Conservation (phyloP, 1,284 basidiomycete species). For the Papiliotrema fonsecae region DNA sequence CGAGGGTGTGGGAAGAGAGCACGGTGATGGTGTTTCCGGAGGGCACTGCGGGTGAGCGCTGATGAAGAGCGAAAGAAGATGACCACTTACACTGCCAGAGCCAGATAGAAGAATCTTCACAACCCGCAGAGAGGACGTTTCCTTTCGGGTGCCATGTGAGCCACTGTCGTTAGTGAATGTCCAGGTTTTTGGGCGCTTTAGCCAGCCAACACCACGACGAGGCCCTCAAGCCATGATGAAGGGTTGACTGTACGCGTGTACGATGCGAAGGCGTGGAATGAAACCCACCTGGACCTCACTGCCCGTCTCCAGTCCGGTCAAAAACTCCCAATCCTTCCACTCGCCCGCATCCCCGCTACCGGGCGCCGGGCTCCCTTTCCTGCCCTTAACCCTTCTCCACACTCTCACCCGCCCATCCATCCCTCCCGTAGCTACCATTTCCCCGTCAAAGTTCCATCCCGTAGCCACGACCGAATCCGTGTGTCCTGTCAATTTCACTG, state of each 20-base stretch:
- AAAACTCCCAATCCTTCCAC: conserved; percentile 81
- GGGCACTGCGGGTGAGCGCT: conserved; percentile 59
- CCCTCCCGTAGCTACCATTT: conserved; percentile 88
- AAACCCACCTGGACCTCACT: conserved; percentile 87
- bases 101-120: conserved; percentile 95
- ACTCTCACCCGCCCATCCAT: conserved; percentile 94
- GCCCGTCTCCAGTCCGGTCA: conserved; percentile 85
- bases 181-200: too few species aligned
- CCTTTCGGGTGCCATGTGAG: conserved; percentile 96
- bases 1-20: conserved; percentile 80
- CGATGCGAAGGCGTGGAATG: too few species aligned
- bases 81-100: conserved; percentile 78
- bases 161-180: too few species aligned
- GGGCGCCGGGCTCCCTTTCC: conserved; percentile 1
- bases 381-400: conserved; percentile 66
- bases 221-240: too few species aligned
- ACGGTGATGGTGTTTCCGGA: conserved; percentile 93
- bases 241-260: too few species aligned
- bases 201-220: too few species aligned
- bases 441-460: conserved; percentile 80
- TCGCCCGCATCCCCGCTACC: conserved; percentile 55
- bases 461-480: conserved; percentile 80
- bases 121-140: conserved; percentile 79
- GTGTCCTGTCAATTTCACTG: conserved; percentile 84
- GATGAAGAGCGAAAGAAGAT: background rate